Evolutionary conservation across 352 stramenopile genomes (phyloP), one percentile per base, ranked within the genome.

Genomic region (Pythium apleroticum): DNA sequence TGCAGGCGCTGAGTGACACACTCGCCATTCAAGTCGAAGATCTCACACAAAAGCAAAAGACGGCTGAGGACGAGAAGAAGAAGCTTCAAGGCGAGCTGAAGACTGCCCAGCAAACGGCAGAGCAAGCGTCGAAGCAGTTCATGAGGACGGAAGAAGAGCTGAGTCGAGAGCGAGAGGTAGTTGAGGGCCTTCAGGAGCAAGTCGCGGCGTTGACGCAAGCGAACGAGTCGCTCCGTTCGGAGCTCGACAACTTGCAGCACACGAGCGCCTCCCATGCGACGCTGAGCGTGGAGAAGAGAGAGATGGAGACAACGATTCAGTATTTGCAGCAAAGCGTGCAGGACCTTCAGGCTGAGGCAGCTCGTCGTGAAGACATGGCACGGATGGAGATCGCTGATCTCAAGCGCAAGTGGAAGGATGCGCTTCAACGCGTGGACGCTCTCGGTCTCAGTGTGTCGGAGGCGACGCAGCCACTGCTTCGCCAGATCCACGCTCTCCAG

Each of bases 401-500:
- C 46, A 95, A 92, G 66, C 73, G 73, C n/a, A 91, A 92, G 66
- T 95, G 84, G 81, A 81, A 92, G 56, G 81, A 90, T 15, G 84
- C 84, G 0, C 68, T 91, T n/a, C 68, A 54, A 19, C 79, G 82
- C 20, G 79, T 95, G 37, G 86, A 95, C 27, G 66, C 76, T 56
- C 69, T 95, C 25, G 84, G 81, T 0, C 77, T 87, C 33, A 89
- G 79, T 50, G 69, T 92, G 14, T 85, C 73, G 0, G 86, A 92
- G 33, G 84, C 86, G 3, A 93, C 86, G 11, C 79, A 91, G 54
- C 86, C 86, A n/a, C 68, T 95, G 7, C 56, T 91, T 43, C 80
- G 77, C 10, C 86, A 95, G 64, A 87, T 95, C 52, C 71, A 86
- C 43, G 72, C 69, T 22, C 68, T 95, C 2, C 78, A 89, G 52